Evolutionary conservation across 805 yeast species (phyloP).

Genomic region (Spathaspora girioi): DNA sequence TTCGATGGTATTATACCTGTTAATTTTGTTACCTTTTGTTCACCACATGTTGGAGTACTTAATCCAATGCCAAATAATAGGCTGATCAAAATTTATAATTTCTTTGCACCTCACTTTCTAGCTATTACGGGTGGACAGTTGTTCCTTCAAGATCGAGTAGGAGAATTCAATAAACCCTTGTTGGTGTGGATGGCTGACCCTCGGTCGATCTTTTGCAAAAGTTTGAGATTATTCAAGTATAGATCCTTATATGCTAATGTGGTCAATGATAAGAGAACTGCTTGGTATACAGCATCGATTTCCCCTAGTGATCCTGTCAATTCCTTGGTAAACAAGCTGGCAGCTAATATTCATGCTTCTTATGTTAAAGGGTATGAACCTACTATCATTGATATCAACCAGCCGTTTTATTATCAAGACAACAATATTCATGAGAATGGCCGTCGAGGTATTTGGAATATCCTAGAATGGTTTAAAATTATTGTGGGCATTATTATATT

Average conservation of each 20-base stretch:
- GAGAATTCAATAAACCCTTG: constrained; percentile 40
- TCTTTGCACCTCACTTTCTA: constrained; percentile 58
- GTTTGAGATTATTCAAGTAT: constrained; percentile 49
- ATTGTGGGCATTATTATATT: constrained; percentile 44
- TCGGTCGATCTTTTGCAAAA: constrained; percentile 55
- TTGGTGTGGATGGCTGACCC: constrained; percentile 64
- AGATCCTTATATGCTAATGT: constrained; percentile 69
- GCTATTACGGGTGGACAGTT: constrained; percentile 75
- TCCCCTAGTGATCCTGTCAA: constrained; percentile 58
- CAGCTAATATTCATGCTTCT: constrained; percentile 25
- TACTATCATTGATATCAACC: constrained; percentile 48
- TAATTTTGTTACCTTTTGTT: constrained; percentile 47
- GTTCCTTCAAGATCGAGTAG: constrained; percentile 48
- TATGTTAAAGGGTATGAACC: constrained; percentile 55
- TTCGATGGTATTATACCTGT: constrained; percentile 56
- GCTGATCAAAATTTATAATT: constrained; percentile 55
- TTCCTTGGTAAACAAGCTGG: constrained; percentile 37
- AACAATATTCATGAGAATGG: neutral
- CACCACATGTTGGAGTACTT: constrained; percentile 67
- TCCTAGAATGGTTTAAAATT: constrained; percentile 48
- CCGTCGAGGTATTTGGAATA: constrained; percentile 12
- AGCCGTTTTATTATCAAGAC: constrained; percentile 31
- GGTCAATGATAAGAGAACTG: constrained; percentile 74
- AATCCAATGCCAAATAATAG: constrained; percentile 35
- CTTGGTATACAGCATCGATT: constrained; percentile 81